Base-by-base conservation (phyloP, 257 asterid genomes). In the Solanum bukasovii region DNA sequence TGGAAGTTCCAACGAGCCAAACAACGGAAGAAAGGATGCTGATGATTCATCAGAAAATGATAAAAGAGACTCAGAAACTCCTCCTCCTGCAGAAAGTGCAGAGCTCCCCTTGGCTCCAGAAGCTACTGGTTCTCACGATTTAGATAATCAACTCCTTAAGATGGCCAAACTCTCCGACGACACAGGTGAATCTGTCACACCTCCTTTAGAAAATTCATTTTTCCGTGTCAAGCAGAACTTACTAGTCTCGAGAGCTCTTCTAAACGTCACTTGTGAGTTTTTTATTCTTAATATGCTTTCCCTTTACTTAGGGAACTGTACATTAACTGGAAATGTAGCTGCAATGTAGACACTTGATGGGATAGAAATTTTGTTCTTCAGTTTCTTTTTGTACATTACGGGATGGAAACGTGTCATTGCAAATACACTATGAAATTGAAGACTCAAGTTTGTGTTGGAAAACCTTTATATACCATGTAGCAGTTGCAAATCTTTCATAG, bases 1-100 rank as follows among this genome's bases (percentile, higher is more conserved):
- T 87, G 98, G 91, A 90, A 95, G 98, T 91, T 94, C 99, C 11
- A 90, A 91, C 38, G 92, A 91, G 88, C 97, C 92, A 89, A 93
- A 92, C 23, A 91, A 91, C 31, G 89, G 88, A 67, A 92, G 38
- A 73, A 88, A 88, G 68, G 91, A 86, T 46, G 37, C 89, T 9
- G 93, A 92, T 29, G 93, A 94, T 88, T 87, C 88, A 29, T 90
- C 93, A 72, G 87, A 92, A 73, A 95, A 89, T 25, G 94, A 93
- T 71, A 91, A 74, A 89, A 87, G 85, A 13, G 92, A 92, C 72
- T 21, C 89, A 1, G 87, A 87, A 84, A 88, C 90, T 35, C 89
- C 96, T 87, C 84, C 84, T 56, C 77, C 90, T 12, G 83, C 87
- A 88, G 94, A 89, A 89, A 92, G 90, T 88, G 68, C 92, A 13